Evolutionary conservation across 2,329 filamentous ascomycete species (phyloP).

Genomic region (Pyrenochaeta sp.): DNA sequence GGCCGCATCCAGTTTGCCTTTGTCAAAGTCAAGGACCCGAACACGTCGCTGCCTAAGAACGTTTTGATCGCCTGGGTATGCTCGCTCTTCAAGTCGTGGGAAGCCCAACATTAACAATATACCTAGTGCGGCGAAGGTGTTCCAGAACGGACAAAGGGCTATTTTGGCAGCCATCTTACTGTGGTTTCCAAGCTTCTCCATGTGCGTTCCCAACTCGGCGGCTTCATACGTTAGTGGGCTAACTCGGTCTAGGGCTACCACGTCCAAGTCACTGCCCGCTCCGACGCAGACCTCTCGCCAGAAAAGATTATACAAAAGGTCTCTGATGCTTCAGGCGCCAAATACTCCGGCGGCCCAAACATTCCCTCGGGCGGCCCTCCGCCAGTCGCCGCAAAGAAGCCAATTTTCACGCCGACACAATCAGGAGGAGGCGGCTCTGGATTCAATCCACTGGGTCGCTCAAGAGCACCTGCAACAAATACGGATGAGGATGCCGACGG

Average conservation of each 20-base stretch:
- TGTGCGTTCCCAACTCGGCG: slow-evolving; percentile 54
- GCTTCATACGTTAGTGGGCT: slow-evolving; percentile 18
- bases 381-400: slow-evolving; percentile 84
- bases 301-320: slow-evolving; percentile 93
- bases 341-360: slow-evolving; percentile 78
- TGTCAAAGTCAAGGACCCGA: slow-evolving; percentile 94
- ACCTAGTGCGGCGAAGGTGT: slow-evolving; percentile 89
- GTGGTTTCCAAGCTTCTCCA: slow-evolving; percentile 92
- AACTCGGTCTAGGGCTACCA: slow-evolving; percentile 76
- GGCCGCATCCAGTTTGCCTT: slow-evolving; percentile 97
- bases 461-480: slow-evolving; percentile 62
- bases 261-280: slow-evolving; percentile 94
- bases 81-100: neutral
- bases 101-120: slow-evolving; percentile 17
- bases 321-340: slow-evolving; percentile 90
- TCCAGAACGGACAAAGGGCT: slow-evolving; percentile 97
- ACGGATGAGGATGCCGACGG: slow-evolving; percentile 80
- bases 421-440: slow-evolving; percentile 62
- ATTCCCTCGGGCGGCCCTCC: slow-evolving; percentile 66
- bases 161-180: slow-evolving; percentile 93
- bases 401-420: slow-evolving; percentile 84
- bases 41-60: slow-evolving; percentile 86
- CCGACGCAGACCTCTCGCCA: slow-evolving; percentile 85
- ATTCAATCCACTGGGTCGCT: slow-evolving; percentile 76
- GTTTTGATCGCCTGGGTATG: slow-evolving; percentile 88